phyloP scores from a whole-genome alignment of 75 land plant genomes.

The Cupressus sempervirens region DNA sequence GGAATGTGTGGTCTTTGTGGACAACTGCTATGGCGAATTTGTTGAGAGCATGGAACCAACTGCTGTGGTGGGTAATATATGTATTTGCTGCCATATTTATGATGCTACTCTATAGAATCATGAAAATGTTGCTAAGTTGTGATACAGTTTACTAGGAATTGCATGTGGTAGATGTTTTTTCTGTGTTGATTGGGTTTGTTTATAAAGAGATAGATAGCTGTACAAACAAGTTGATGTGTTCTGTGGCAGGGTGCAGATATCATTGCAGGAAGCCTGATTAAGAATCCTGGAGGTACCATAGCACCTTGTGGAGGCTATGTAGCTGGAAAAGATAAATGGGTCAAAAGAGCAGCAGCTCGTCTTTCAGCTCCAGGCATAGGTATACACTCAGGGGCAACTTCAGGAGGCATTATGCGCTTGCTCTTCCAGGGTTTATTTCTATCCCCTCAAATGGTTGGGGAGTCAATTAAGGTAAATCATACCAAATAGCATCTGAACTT shows the following conservation, averaged over 20 bases:
- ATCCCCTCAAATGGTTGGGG: conserved; percentile 96
- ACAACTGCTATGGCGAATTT: conserved; percentile 99
- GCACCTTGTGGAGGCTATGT: conserved; percentile 98
- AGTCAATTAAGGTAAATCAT: conserved; percentile 75
- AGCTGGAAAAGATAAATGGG: conserved; percentile 75
- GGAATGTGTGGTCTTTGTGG: conserved; percentile 89
- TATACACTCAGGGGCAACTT: conserved; percentile 79
- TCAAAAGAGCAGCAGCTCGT: conserved; percentile 86
- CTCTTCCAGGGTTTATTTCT: conserved; percentile 90
- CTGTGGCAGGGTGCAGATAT: conserved; percentile 83
- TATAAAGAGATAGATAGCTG: neutral
- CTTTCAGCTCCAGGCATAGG: conserved; percentile 93
- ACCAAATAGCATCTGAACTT: neutral
- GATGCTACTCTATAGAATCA: neutral
- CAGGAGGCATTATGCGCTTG: conserved; percentile 79
- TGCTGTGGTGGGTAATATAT: conserved; percentile 67
- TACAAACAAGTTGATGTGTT: conserved; percentile 5
- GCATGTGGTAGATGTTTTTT: neutral
- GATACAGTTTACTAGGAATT: neutral
- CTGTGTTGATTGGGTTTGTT: neutral
- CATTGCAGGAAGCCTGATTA: conserved; percentile 95
- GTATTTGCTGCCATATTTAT: neutral
- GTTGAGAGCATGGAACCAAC: conserved; percentile 82
- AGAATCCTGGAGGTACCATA: conserved; percentile 96
- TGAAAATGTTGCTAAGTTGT: neutral